These are phyloP conservation scores for Mycena crocata DNA, from an alignment of 768 basidiomycete genomes.

Conservation along the genomic window DNA sequence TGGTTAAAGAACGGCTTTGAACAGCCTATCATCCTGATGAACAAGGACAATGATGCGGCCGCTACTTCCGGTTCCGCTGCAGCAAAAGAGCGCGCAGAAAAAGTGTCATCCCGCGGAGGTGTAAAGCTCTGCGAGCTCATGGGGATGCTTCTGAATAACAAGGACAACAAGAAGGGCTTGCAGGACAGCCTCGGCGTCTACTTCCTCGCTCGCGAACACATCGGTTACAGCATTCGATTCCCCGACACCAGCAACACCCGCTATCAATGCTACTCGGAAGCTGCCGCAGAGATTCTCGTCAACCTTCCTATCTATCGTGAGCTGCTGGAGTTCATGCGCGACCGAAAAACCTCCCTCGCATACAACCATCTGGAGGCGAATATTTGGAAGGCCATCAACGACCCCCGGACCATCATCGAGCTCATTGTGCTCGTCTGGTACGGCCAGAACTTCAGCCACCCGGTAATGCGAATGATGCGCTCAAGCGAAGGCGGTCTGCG, in stretches of 20 bases:
- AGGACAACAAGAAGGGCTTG: conserved; percentile 48
- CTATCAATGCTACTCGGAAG: conserved; percentile 41
- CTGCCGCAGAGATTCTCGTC: conserved; percentile 39
- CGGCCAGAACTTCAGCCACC: conserved; percentile 18
- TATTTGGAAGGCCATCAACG: conserved; percentile 39
- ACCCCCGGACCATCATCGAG: conserved; percentile 25
- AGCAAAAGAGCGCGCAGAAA: conserved; percentile 21
- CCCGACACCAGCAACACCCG: conserved; percentile 48
- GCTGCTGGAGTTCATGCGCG: conserved; percentile 39
- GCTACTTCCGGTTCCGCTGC: conserved; percentile 1
- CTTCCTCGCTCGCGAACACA: conserved; percentile 20
- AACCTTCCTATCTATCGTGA: conserved; percentile 35
- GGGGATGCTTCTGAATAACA: conserved; percentile 42
- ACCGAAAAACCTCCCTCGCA: conserved; percentile 40
- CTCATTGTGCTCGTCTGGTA: conserved; percentile 28
- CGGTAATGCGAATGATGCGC: background rate
- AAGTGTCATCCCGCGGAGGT: conserved; percentile 29
- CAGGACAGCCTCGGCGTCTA: conserved; percentile 35
- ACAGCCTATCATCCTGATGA: conserved; percentile 34
- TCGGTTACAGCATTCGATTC: conserved; percentile 37
- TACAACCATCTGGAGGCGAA: conserved; percentile 43
- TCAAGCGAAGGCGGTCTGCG: background rate
- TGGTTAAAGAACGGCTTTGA: conserved; percentile 29
- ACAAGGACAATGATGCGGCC: conserved; percentile 39
- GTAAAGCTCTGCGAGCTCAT: conserved; percentile 30